Base-by-base conservation (phyloP, 352 stramenopile species). In the Pythium dissotocum region DNA sequence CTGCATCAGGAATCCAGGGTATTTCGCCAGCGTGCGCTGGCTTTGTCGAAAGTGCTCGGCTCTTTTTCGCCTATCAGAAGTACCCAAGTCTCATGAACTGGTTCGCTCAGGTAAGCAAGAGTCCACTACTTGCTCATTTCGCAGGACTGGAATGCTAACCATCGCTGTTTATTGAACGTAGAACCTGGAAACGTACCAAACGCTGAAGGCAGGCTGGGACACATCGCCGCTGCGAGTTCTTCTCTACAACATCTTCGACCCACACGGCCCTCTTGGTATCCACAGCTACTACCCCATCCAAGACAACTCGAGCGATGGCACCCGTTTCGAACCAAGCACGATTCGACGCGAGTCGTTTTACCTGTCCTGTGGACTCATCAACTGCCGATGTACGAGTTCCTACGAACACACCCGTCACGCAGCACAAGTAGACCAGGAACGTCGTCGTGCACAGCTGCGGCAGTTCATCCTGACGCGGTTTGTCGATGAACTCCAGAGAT, bases 41-140 rank as follows among this genome's bases (percentile, higher is more conserved):
- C 7, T 92, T 93, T 65, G 74, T 92, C 1, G 85, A 96, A 55
- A 89, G 73, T 63, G 77, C 93, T 12, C 82, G 88, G 30, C 65
- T 92, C 0, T 96, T 93, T 65, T 96, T 95, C 55, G 85, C 88
- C 10, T 82, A 78, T 5, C 83, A 93, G 53, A 92, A 93, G 57
- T 93, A 94, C 35, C 87, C 88, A 24, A 90, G 83, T 36, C 76
- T 96, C 28, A 58, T 96, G 1, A 73, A 90, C 52, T 96, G 88
- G 88, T 93, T 95, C 64, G 83, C 84, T 38, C 79, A 88, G 82
- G 88, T 94, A 77, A 32, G 65, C 59, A 14, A 24, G 21, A 24
- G 21, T 24, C 21, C 21, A 24, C 21, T 24, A 24, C 21, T 24
- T 24, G 21, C 21, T 24, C 21, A 24, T 24, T 24, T 24, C 21